Base-by-base conservation (phyloP, 176 grass and related monocot genomes). In the Juncus effusus region DNA sequence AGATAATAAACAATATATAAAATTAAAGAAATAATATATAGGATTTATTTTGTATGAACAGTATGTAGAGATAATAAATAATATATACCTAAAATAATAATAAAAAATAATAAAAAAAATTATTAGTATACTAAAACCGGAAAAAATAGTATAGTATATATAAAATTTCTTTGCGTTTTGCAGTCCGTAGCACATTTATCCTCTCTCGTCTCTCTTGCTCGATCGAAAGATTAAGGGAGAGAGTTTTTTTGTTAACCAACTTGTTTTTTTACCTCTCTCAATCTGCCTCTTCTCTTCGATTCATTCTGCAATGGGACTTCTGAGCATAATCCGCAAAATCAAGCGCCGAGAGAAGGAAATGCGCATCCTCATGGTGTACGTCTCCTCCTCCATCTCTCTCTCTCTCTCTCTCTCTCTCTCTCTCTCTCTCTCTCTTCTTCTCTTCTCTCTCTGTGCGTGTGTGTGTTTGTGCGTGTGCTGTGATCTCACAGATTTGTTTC, bases 301-400 rank as follows among this genome's bases (percentile, higher is more conserved):
- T 45, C 2, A 39, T 16, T 67, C 68, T 51, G 5, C 40, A 45
- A 88, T 96, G 92, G 82, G 87, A 6, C 77, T 96, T 6, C 92
- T 91, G 15, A 96, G 82, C 82, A 88, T 96, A 64, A 96, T 96
- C 60, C 61, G 82, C 16, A 86, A 96, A 74, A 88, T 96, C 79
- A 96, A 91, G 65, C 82, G 75, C 66, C 91, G 85, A 66, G 87
- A 96, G 81, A 96, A 96, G 82, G 92, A 96, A 70, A 91, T 96
- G 87, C 84, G 84, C 52, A 96, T 96, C 63, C 92, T 91, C 62
- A 91, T 96, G 92, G 87, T 91, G 92, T 91, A 96, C 11, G 87
- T 36, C 7, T 19, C 52, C 35, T 64, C 51, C 10, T 36, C 51
- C 8, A 5, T 19, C 7, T 59, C 37, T 13, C 35, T 16, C 10